phyloP scores from a whole-genome alignment of 306 rosid genomes.

The Luffa aegyptiaca region DNA sequence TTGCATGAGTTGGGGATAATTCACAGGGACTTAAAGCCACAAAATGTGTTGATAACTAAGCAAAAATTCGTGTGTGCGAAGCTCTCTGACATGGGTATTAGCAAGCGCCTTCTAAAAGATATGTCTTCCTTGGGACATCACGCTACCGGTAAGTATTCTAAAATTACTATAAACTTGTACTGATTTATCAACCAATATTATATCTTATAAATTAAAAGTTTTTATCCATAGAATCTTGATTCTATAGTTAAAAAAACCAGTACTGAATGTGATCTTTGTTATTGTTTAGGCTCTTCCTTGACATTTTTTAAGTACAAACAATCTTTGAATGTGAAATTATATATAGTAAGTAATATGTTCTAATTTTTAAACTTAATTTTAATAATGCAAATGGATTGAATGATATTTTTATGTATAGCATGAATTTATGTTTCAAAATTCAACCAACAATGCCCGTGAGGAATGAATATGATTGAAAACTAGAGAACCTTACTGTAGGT shows the following conservation, averaged over 20 bases:
- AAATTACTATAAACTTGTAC: background rate
- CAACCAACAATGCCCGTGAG: background rate
- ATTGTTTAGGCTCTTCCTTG: background rate
- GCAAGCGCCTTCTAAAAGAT: slow-evolving; percentile 69
- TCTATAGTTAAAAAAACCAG: background rate
- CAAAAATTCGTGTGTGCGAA: slow-evolving; percentile 48
- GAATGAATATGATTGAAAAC: background rate
- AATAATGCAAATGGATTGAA: background rate
- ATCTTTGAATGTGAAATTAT: background rate
- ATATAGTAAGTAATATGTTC: background rate
- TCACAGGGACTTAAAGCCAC: slow-evolving; percentile 89
- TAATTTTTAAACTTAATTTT: background rate
- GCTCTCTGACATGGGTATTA: slow-evolving; percentile 95
- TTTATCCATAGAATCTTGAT: background rate
- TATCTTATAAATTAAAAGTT: background rate
- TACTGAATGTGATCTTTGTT: background rate
- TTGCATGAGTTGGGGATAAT: slow-evolving; percentile 87
- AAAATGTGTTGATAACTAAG: slow-evolving; percentile 66
- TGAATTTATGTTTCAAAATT: background rate
- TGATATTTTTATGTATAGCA: background rate
- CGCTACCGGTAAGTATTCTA: slow-evolving; percentile 53
- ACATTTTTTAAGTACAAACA: background rate
- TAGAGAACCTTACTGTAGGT: slow-evolving; percentile 22
- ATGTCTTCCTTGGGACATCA: slow-evolving; percentile 72
- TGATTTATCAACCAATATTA: background rate